These are phyloP conservation scores for Anisodus tanguticus DNA, from an alignment of 257 asterid genomes.

Conservation along the genomic window DNA sequence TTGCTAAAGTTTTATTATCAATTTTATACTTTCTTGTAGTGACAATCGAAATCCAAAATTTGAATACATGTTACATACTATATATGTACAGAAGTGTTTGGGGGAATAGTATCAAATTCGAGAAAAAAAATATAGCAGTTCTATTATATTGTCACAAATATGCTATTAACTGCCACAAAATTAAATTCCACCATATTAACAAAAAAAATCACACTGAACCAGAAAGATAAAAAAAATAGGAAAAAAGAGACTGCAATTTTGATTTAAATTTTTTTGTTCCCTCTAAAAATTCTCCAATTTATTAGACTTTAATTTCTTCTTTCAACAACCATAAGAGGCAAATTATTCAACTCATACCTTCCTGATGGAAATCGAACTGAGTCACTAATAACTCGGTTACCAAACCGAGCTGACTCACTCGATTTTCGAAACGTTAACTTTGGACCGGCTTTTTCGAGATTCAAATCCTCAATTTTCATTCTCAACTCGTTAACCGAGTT, in stretches of 20 bases:
- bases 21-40: too few relatives aligned
- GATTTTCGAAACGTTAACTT: constrained; percentile 41
- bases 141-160: not conserved
- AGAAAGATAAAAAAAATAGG: not conserved
- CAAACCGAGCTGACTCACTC: constrained; percentile 74
- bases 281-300: too few relatives aligned
- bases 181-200: not conserved
- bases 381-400: constrained; percentile 30
- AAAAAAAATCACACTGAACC: not conserved
- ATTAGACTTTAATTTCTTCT: not conserved
- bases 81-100: not conserved
- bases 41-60: not conserved
- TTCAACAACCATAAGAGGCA: constrained; percentile 25
- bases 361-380: constrained; percentile 44
- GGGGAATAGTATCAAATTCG: not conserved
- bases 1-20: too few relatives aligned
- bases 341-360: constrained; percentile 40
- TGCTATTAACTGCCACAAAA: not conserved
- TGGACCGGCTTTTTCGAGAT: constrained; percentile 39
- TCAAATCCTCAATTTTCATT: constrained; percentile 40
- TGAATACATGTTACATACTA: not conserved
- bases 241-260: not conserved
- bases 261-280: too few relatives aligned
- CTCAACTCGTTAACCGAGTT: constrained; percentile 47
- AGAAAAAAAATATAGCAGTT: not conserved